Evolutionary conservation across 192 early-diverging fungal genomes (phyloP), one percentile per base, ranked within the genome.

Genomic region (Podila horticola): DNA sequence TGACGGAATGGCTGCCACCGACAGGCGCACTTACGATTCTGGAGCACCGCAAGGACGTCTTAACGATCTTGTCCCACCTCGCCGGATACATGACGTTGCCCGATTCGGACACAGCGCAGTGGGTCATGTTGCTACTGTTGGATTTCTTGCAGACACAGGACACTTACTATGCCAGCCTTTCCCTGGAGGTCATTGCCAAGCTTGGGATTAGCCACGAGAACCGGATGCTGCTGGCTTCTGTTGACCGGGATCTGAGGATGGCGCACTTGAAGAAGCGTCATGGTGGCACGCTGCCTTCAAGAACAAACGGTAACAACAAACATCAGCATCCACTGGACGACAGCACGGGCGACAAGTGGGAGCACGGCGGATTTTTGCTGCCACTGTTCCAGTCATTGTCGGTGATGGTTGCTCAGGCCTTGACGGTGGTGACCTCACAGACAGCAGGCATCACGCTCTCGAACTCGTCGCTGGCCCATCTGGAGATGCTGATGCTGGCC

Each of bases 21-120:
- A 73, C 77, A 0, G 77, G 77, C 9, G 77, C 77, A 3, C 28
- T 81, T 45, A 73, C 77, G 45, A 85, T 87, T 3, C 73, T 93
- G 22, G 91, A 92, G 58, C 86, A 88, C 55, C 86, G 92, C 11
- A 93, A 93, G 69, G 92, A 87, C 51, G 84, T 88, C 5, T 64
- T 92, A 13, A 88, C 90, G 20, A 90, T 92, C 34, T 79, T 92
- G 65, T 89, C 90, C 49, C 90, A 92, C 55, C 88, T 93, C 51
- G 86, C 83, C 2, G 77, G 84, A 30, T 83, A 82, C 62, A 24
- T 92, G 57, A 75, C 66, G 24, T 34, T 92, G 12, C 83, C 84
- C 1, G 79, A 50, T 34, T 76, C 29, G 51, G 77, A 64, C 52
- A 79, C 60, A 72, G 79, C 31, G 62, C 82, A 62, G 61, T 88